Evolutionary conservation across 2,329 filamentous ascomycete genomes (phyloP).

Genomic region (Chaetomiaceae sp.): DNA sequence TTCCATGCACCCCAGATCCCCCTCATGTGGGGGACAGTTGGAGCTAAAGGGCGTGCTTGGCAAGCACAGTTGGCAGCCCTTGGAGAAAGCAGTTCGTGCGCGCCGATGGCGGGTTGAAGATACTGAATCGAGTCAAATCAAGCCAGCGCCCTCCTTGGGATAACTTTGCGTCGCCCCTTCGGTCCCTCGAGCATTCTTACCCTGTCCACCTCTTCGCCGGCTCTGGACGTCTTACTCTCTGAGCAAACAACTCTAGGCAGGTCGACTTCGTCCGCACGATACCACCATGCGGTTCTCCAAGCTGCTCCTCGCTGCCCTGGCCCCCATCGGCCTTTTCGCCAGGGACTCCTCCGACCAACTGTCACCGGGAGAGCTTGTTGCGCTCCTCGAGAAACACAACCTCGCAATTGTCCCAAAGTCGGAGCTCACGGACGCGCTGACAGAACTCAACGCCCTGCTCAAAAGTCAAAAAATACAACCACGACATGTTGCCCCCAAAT

Average conservation of each 20-base stretch:
- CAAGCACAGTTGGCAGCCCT: not conserved
- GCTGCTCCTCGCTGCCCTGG: conserved; percentile 4
- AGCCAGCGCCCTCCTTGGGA: not conserved
- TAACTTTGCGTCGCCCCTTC: too few species aligned
- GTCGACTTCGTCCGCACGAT: not conserved
- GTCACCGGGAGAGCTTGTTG: conserved; percentile 31
- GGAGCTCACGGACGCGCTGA: conserved; percentile 41
- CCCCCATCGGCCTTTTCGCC: conserved; percentile 8
- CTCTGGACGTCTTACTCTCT: not conserved
- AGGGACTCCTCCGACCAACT: not conserved
- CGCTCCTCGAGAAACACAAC: conserved; percentile 40
- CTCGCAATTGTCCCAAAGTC: conserved; percentile 41
- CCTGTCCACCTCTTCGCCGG: not conserved
- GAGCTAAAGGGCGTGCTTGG: not conserved
- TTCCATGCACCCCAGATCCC: not conserved
- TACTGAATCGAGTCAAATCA: not conserved
- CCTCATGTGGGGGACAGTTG: not conserved
- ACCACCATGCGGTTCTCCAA: conserved; percentile 4
- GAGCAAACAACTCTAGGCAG: not conserved
- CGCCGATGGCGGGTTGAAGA: not conserved
- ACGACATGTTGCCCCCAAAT: conserved; percentile 23
- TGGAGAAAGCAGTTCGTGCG: not conserved
- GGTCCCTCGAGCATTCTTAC: too few species aligned
- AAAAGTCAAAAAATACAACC: conserved; percentile 31
- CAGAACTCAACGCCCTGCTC: conserved; percentile 39